phyloP scores from a whole-genome alignment of 305 asterid species.

The Fraxinus floribunda region DNA sequence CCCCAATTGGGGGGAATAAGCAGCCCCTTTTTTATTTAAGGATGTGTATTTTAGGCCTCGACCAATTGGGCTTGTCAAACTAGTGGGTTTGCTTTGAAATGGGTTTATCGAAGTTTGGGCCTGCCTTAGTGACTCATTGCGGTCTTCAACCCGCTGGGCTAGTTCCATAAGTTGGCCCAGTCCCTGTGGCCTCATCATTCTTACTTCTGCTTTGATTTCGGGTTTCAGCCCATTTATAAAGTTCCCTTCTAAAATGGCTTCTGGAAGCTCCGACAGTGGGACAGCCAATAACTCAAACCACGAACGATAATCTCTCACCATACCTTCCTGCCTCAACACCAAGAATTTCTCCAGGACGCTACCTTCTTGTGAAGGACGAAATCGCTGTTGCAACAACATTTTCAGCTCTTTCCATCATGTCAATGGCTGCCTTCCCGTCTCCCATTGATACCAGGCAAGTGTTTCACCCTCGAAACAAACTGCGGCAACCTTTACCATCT shows the following conservation, averaged over 20 bases:
- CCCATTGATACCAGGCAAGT: background rate
- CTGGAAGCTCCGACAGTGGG: background rate
- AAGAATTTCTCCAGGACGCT: background rate
- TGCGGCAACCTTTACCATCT: background rate
- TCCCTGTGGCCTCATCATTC: background rate
- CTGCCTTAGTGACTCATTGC: background rate
- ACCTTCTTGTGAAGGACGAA: background rate
- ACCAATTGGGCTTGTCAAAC: background rate
- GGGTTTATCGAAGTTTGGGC: background rate
- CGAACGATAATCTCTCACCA: background rate
- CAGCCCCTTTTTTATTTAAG: too few species aligned
- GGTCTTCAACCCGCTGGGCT: background rate
- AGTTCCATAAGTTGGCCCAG: background rate
- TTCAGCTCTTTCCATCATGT: background rate
- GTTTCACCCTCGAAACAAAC: background rate
- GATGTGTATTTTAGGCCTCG: too few species aligned
- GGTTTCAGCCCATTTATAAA: background rate
- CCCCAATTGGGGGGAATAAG: too few species aligned
- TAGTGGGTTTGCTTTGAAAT: background rate
- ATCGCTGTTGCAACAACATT: background rate
- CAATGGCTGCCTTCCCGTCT: background rate
- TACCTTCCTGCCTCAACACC: too few species aligned
- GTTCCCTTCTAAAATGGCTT: background rate
- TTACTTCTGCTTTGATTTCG: background rate
- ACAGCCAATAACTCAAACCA: background rate